These are phyloP conservation scores for Parascedosporium putredinis DNA, from an alignment of 2,329 filamentous ascomycete genomes.

Conservation along the genomic window DNA sequence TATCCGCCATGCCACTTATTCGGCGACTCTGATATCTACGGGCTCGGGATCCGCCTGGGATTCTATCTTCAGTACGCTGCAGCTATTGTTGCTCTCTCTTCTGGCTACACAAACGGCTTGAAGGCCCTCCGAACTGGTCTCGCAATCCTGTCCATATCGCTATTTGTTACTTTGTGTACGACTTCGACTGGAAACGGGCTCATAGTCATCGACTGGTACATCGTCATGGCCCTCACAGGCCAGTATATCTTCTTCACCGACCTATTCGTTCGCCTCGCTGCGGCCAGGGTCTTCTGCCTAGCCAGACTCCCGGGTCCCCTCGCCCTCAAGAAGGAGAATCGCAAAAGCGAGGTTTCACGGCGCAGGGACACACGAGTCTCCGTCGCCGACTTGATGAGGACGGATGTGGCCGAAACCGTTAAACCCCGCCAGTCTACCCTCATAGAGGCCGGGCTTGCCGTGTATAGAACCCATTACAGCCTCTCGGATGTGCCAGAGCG, in stretches of 20 bases:
- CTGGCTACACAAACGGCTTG: neutral
- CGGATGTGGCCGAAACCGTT: neutral
- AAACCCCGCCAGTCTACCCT: neutral
- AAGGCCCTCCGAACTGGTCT: slow-evolving; percentile 1
- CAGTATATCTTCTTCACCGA: slow-evolving; percentile 3
- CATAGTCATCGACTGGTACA: slow-evolving; percentile 4
- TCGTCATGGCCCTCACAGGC: slow-evolving; percentile 1
- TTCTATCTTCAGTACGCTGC: slow-evolving; percentile 9
- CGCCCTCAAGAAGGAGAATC: neutral
- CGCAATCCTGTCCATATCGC: slow-evolving; percentile 2
- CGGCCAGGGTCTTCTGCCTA: neutral
- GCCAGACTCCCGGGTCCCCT: neutral
- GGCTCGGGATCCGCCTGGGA: slow-evolving; percentile 9
- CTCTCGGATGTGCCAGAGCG: neutral
- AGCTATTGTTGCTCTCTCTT: slow-evolving; percentile 4
- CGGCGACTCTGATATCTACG: slow-evolving; percentile 9
- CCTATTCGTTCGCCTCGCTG: neutral
- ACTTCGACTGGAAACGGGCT: slow-evolving; percentile 4
- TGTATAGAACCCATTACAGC: slow-evolving; percentile 1
- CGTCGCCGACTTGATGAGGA: neutral
- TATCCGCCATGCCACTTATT: slow-evolving; percentile 8
- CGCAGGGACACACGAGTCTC: neutral
- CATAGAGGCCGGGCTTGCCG: neutral
- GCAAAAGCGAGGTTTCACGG: neutral
- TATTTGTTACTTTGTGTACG: slow-evolving; percentile 1